These are phyloP conservation scores for Schizonepeta tenuifolia DNA, from an alignment of 257 asterid species.

Conservation along the genomic window DNA sequence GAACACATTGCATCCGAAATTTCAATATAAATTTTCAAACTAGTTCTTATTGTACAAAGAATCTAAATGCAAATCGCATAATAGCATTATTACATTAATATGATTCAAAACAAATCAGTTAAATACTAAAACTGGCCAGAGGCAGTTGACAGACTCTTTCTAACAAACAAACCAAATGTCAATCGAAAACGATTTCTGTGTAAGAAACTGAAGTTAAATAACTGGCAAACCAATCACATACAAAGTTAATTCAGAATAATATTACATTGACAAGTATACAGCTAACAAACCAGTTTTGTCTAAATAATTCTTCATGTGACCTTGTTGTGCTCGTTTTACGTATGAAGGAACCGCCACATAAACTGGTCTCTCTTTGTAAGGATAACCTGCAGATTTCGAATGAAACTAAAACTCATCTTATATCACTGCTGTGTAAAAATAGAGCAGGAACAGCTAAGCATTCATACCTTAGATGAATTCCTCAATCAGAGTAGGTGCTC, in stretches of 20 bases:
- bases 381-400: neutral
- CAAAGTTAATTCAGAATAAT: slow-evolving; percentile 11
- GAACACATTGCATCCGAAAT: too few relatives aligned
- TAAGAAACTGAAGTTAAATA: neutral
- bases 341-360: neutral
- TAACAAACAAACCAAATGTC: neutral
- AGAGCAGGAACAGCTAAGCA: neutral
- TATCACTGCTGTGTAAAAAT: neutral
- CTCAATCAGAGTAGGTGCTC: slow-evolving; percentile 76
- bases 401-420: neutral
- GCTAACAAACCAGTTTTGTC: neutral
- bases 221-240: slow-evolving; percentile 4
- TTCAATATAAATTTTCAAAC: neutral
- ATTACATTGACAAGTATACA: slow-evolving; percentile 29
- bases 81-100: neutral
- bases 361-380: neutral
- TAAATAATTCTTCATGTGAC: neutral
- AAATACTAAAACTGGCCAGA: neutral
- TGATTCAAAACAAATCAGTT: too few relatives aligned
- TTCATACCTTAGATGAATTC: slow-evolving; percentile 27
- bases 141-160: neutral
- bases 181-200: neutral
- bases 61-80: neutral
- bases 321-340: neutral
- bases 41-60: neutral